Evolutionary conservation across 148 eudicot species (phyloP), one percentile per base, ranked within the genome.

Genomic region (Cornus suecica): DNA sequence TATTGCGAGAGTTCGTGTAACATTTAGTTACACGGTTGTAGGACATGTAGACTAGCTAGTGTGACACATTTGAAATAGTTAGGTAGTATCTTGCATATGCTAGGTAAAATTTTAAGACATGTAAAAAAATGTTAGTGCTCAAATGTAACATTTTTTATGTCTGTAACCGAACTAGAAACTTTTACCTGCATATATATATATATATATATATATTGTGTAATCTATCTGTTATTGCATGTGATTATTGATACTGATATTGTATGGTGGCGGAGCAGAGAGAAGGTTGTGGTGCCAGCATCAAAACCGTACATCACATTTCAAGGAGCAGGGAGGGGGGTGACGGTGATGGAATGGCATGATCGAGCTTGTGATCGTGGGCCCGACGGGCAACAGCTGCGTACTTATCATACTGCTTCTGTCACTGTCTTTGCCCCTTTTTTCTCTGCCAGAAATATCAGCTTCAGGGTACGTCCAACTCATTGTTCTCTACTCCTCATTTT

Each of bases 331-430:
- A 83, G 85, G 68, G 97, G 91, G 0, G 71, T 68, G 67, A 92
- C 97, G 41, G 86, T 91, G 73, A 91, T 95, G 3, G 97, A 95
- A 64, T 95, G 99, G 99, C 99, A 95, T 26, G 99, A 95, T 68
- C 68, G 97, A 37, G 99, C 99, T 1, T 56, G 90, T 32, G 99
- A 95, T 58, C 86, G 83, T 4, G 99, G 94, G 5, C 83, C 94
- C 0, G 83, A 95, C 71, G 99, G 99, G 26, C 94, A 91, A 60
- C 97, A 95, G 79, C 90, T 95, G 8, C 94, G 97, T 13, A 95
- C 99, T 22, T 95, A 95, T 76, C 88, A 95, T 11, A 91, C 99
- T 0, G 97, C 97, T 70, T 95, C 99, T 0, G 99, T 92, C 65
- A 80, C 97, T 0, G 94, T 95, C 30, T 90, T 78, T 42, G 94